A percentile compares a stretch with the other conserved stretches of the same genome.
phyloP scores from a whole-genome alignment of 2,329 filamentous ascomycete species.

The Tolypocladium tropicale region DNA sequence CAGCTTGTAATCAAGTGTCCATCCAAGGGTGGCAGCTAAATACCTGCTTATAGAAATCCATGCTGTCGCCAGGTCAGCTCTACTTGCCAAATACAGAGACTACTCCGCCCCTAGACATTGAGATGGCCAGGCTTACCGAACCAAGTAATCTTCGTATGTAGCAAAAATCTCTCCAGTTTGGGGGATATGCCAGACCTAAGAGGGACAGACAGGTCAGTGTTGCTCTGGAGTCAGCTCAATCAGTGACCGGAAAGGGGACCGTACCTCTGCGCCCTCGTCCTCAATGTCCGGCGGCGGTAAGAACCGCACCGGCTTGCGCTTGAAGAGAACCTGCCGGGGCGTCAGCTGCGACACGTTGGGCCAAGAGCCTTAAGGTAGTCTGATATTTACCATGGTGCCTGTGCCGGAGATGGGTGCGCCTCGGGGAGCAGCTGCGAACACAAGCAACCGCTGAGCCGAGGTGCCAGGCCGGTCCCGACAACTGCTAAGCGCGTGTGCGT shows the following conservation, averaged over 20 bases:
- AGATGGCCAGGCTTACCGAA: slow-evolving; percentile 48
- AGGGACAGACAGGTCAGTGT: slow-evolving; percentile 8
- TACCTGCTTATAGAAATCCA: slow-evolving; percentile 91
- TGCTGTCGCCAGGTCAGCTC: slow-evolving; percentile 35
- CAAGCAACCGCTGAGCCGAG: background rate
- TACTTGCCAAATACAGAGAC: background rate
- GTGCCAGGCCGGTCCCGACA: background rate
- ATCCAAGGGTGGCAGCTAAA: background rate
- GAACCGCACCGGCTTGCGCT: slow-evolving; percentile 87
- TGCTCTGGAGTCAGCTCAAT: background rate
- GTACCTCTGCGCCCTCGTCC: slow-evolving; percentile 76
- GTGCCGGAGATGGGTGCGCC: background rate
- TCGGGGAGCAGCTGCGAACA: slow-evolving; percentile 1
- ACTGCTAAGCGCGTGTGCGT: background rate
- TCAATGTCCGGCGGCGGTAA: slow-evolving; percentile 61
- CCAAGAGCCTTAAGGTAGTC: too few relatives aligned
- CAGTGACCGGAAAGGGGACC: slow-evolving; percentile 14
- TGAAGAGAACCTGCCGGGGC: slow-evolving; percentile 69
- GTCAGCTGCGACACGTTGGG: background rate
- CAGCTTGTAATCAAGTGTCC: background rate
- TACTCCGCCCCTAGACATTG: background rate
- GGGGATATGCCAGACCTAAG: slow-evolving; percentile 84
- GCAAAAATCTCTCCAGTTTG: slow-evolving; percentile 85
- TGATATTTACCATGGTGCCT: slow-evolving; percentile 5
- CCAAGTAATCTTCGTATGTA: slow-evolving; percentile 79